Conservation (phyloP, 352 stramenopile species). For the Blastocystis sp. region DNA sequence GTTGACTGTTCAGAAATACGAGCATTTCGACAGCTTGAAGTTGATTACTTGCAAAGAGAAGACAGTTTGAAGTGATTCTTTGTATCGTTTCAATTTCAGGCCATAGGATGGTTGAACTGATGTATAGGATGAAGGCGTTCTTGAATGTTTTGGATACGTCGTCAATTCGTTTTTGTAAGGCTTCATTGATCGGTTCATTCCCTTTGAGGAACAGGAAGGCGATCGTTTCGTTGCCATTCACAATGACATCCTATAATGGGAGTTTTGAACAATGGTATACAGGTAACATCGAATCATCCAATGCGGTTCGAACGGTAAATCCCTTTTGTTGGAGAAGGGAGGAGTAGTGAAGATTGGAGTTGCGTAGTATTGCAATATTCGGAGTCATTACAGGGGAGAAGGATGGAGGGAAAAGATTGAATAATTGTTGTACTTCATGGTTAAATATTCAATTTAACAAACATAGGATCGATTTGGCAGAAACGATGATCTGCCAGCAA, state of each 20-base stretch:
- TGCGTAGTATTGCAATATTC: not conserved
- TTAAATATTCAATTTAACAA: too few relatives aligned
- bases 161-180: not conserved
- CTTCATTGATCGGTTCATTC: not conserved
- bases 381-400: not conserved
- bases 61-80: not conserved
- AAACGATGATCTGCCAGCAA: too few relatives aligned
- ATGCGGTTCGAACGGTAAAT: not conserved
- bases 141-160: not conserved
- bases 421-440: too few relatives aligned
- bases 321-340: not conserved
- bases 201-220: not conserved
- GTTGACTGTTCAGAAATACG: not conserved
- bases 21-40: not conserved
- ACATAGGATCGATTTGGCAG: too few relatives aligned
- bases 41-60: not conserved
- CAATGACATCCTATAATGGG: not conserved
- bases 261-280: not conserved
- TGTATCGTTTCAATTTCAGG: not conserved
- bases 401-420: not conserved
- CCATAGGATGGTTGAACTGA: not conserved
- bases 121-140: not conserved
- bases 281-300: not conserved
- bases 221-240: not conserved
- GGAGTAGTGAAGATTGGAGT: not conserved